Evolutionary conservation across 2,329 filamentous ascomycete species (phyloP).

Genomic region (Trichoderma lentiforme): DNA sequence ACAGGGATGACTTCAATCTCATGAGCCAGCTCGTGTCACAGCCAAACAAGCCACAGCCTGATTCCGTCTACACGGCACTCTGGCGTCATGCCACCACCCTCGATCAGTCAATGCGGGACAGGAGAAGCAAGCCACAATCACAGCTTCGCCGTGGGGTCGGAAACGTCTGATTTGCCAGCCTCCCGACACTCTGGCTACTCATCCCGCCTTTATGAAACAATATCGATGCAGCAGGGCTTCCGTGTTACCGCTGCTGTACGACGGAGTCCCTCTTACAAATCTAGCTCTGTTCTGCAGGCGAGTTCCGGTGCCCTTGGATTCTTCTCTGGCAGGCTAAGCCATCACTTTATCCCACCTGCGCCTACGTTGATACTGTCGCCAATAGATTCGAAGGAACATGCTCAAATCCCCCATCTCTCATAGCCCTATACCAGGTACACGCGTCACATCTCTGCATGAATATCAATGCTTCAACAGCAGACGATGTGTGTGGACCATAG

Average conservation of each 20-base stretch:
- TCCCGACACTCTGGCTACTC: neutral
- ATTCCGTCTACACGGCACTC: neutral
- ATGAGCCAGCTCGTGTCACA: neutral
- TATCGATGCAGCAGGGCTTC: neutral
- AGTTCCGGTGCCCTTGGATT: neutral
- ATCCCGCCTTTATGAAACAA: neutral
- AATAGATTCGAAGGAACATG: neutral
- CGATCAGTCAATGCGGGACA: neutral
- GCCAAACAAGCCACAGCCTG: neutral
- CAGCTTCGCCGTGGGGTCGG: neutral
- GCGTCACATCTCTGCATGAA: neutral
- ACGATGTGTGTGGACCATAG: neutral
- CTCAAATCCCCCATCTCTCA: too few species aligned
- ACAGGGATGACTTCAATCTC: neutral
- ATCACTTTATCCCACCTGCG: too few species aligned
- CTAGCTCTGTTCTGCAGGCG: neutral
- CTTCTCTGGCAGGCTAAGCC: neutral
- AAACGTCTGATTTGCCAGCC: neutral
- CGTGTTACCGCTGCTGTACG: neutral
- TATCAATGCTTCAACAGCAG: neutral
- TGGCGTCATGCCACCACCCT: neutral
- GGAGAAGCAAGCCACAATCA: neutral
- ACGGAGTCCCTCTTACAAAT: neutral
- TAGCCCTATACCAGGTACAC: neutral
- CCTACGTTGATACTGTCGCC: neutral